Base-by-base conservation (phyloP, 2,329 filamentous ascomycete species). In the Myriosclerotinia curreyana region DNA sequence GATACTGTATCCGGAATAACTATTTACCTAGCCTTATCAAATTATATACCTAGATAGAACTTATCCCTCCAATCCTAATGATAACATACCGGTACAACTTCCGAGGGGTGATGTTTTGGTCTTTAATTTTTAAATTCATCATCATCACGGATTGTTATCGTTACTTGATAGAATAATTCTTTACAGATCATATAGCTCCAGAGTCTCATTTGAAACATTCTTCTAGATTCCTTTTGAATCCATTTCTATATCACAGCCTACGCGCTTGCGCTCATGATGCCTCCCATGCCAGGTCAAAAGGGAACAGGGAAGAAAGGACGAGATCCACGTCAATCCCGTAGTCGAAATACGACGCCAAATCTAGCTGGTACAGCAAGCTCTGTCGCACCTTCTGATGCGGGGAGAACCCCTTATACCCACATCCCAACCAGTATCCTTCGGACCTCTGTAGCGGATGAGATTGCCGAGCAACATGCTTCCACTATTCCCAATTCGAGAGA, bases 331-430 rank as follows among this genome's bases (percentile, higher is more conserved):
- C 86, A 86, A 70, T 89, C 87, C 70, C 82, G 85, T 67, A 92
- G 89, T 74, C 87, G 90, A 73, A 93, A 92, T 76, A 91, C 89
- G 44, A 94, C 90, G 20, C 91, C 90, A 44, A 83, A 84, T 72
- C 82, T 74, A 11, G 66, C 63, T 8, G 67, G 65, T 53, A 46
- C 68, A 22, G 62, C 65, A 65, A 72, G 67, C 65, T 69, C 66
- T 68, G 66, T 86, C 48, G 79, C 82, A 6, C 79, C 83, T 70
- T 80, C 85, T 64, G 77, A 79, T 22, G 59, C 65, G 22, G 67
- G 83, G 71, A 81, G 85, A 66, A 85, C 87, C 28, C 83, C 89
- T 64, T 89, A 88, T 73, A 83, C 92, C 60, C 84, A 88, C 65
- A 83, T 90, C 28, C 81, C 79, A 70, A 83, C 83, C 70, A 83